Base-by-base conservation (phyloP, 2,329 filamentous ascomycete genomes). In the Sporothrix dimorphospora region DNA sequence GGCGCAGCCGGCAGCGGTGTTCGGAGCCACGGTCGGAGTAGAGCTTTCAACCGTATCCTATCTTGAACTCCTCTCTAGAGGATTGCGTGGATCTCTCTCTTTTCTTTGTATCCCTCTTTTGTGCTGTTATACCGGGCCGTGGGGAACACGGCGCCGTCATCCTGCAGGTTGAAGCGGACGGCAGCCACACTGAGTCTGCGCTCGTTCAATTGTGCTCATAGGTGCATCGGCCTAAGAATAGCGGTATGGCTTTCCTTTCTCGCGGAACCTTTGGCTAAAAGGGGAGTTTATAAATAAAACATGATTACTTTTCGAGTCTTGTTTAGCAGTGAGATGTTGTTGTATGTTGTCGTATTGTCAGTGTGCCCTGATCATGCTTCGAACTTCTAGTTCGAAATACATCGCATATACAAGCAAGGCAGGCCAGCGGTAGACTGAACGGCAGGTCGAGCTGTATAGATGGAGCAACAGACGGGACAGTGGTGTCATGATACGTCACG, bases 201-300 rank as follows among this genome's bases (percentile, higher is more conserved):
- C 16, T 55, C 47, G 47, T 8, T 51, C 47, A 16, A 21, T 21
- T 51, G 49, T 19, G 16, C 8, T 57, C 53, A 4, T 19, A 34
- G 53, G 27, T 57, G 3, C 27, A 5, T 21, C 8, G 2, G 5
- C 27, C 27, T 16, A 34, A 57, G 11, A 30, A 57, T 19, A 7
- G 12, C 24, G 12, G 24, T 34, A 57, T 34, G 53, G 12, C 12
- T 53, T 11, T 53, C 21, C 49, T 14, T 12, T 53, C n/a, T 27
- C 49, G 21, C 49, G 49, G 49, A 21, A 53, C 11, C 21, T 53
- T 30, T 57, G 53, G 53, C 53, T 57, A 57, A 57, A 57, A 53
- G 24, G n/a, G 7, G 24, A 57, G 53, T 19, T 57, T 34, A 34
- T 34, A 57, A 57, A 53, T 53, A 53, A 27, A 14, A 19, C 45